Evolutionary conservation across 2,329 filamentous ascomycete genomes (phyloP).

Genomic region (Alternaria ethzedia): DNA sequence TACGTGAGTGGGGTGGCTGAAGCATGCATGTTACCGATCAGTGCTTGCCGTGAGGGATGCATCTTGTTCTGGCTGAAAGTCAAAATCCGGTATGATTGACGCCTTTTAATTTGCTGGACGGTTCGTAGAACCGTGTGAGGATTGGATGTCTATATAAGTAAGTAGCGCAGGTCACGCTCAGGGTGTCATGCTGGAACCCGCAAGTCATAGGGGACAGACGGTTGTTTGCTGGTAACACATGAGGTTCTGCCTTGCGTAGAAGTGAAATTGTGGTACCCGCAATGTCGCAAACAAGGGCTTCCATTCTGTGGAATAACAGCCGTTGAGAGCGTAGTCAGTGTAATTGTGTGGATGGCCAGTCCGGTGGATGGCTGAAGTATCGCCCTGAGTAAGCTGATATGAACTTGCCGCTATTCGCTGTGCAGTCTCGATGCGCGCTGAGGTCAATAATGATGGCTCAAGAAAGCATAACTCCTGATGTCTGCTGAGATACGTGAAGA

Average conservation of each 20-base stretch:
- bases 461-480: background rate
- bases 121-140: background rate
- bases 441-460: rapidly evolving
- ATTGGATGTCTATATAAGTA: background rate
- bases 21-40: background rate
- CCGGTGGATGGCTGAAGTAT: background rate
- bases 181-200: background rate
- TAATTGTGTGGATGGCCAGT: background rate
- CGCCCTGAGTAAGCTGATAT: background rate
- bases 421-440: background rate
- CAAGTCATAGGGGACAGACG: background rate
- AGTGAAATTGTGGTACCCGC: background rate
- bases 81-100: background rate
- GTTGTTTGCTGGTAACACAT: background rate
- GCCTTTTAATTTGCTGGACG: background rate
- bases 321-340: background rate
- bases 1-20: background rate
- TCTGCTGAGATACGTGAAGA: background rate
- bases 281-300: background rate
- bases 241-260: background rate
- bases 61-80: background rate
- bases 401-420: background rate
- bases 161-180: background rate
- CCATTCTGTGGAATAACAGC: no score
- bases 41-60: background rate